A percentile compares a stretch with the other conserved stretches of the same genome.
Evolutionary conservation across 2,329 filamentous ascomycete species (phyloP).

Genomic region (Microcera coccophila): DNA sequence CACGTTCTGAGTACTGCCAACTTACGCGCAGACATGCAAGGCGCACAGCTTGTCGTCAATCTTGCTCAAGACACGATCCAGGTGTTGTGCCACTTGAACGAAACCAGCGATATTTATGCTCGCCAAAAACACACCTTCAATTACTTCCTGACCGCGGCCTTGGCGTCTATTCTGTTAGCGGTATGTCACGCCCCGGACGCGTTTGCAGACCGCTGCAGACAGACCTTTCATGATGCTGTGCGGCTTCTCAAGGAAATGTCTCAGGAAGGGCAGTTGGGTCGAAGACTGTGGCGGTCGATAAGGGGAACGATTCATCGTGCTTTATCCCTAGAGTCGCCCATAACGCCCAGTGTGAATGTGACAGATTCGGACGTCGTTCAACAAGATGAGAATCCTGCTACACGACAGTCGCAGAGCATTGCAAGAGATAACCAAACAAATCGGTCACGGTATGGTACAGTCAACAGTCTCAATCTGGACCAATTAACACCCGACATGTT

Average conservation of each 20-base stretch:
- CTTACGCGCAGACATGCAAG: constrained; percentile 33
- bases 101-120: constrained; percentile 26
- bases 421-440: no score
- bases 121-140: constrained; percentile 28
- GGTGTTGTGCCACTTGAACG: constrained; percentile 25
- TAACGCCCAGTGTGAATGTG: no score
- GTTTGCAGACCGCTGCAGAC: constrained; percentile 36
- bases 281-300: constrained; percentile 35
- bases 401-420: no score
- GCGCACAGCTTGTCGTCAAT: constrained; percentile 37
- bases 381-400: no score
- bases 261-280: constrained; percentile 28
- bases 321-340: no score
- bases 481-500: constrained; percentile 33
- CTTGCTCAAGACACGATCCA: constrained; percentile 29
- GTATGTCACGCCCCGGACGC: constrained; percentile 42
- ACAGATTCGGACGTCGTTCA: no score
- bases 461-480: constrained; percentile 9
- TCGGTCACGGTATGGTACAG: constrained; percentile 11
- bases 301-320: constrained; percentile 34
- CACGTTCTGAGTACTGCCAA: constrained; percentile 37
- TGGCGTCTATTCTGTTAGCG: constrained; percentile 31
- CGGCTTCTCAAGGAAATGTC: constrained; percentile 33
- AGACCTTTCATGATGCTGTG: constrained; percentile 31
- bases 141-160: constrained; percentile 28